These are phyloP conservation scores for Blepharisma japonicum DNA, from an alignment of 73 alveolate species.

Conservation along the genomic window DNA sequence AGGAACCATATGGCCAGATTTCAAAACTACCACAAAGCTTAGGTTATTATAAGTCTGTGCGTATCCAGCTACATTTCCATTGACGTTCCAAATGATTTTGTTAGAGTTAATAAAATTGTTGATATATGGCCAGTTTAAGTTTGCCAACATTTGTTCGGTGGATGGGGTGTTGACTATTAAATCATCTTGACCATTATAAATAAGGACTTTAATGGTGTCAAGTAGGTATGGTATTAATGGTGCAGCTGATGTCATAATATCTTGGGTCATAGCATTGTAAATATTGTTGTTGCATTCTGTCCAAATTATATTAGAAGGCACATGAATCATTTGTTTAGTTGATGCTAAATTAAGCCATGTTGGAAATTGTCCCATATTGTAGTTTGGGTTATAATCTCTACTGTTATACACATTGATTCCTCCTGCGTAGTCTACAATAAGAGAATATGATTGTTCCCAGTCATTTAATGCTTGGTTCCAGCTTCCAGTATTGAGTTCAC, in stretches of 20 bases:
- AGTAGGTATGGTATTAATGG: neutral
- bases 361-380: too few relatives aligned
- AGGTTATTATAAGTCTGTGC: neutral
- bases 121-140: conserved; percentile 42
- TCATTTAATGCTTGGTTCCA: neutral
- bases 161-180: conserved; percentile 68
- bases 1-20: conserved; percentile 92
- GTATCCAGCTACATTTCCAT: conserved; percentile 14
- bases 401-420: conserved; percentile 55
- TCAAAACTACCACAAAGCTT: conserved; percentile 36
- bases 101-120: conserved; percentile 37
- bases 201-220: neutral
- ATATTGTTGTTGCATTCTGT: neutral
- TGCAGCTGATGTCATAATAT: neutral
- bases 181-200: conserved; percentile 36
- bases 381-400: conserved; percentile 34
- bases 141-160: conserved; percentile 51
- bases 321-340: neutral
- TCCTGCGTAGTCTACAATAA: conserved; percentile 30
- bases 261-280: neutral
- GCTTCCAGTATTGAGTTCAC: neutral
- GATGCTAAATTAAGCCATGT: too few relatives aligned
- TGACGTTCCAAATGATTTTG: conserved; percentile 42
- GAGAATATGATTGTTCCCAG: neutral
- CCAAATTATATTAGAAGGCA: conserved; percentile 24